These are phyloP conservation scores for Fraxinus baroniana DNA, from an alignment of 305 asterid genomes.

Conservation along the genomic window DNA sequence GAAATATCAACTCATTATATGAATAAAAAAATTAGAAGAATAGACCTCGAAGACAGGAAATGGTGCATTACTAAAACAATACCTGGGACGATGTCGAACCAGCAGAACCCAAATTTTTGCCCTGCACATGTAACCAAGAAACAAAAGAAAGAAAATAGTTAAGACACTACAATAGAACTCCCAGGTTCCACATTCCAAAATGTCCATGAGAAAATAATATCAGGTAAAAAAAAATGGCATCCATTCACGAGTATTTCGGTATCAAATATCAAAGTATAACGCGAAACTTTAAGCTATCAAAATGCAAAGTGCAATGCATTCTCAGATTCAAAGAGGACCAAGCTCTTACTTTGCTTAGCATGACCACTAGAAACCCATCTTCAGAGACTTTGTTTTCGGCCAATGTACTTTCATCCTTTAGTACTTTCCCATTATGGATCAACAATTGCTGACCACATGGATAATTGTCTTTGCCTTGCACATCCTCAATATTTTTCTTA, in stretches of 20 bases:
- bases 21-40: background rate
- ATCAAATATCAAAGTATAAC: background rate
- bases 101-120: constrained; percentile 53
- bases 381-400: constrained; percentile 83
- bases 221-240: background rate
- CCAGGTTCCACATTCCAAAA: background rate
- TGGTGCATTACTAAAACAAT: constrained; percentile 2
- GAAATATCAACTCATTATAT: constrained; percentile 12
- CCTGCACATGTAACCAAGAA: constrained; percentile 38
- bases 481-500: constrained; percentile 85
- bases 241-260: background rate
- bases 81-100: constrained; percentile 72
- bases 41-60: background rate
- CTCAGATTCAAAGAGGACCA: background rate
- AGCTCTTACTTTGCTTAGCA: constrained; percentile 84
- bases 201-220: background rate
- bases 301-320: background rate
- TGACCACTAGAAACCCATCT: constrained; percentile 94
- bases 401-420: constrained; percentile 85
- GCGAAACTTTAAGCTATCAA: background rate
- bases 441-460: constrained; percentile 92
- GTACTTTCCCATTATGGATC: constrained; percentile 87
- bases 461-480: constrained; percentile 86
- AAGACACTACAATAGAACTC: background rate
- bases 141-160: background rate